These are phyloP conservation scores for Sporisorium graminicola DNA, from an alignment of 1,284 basidiomycete genomes.

Conservation along the genomic window DNA sequence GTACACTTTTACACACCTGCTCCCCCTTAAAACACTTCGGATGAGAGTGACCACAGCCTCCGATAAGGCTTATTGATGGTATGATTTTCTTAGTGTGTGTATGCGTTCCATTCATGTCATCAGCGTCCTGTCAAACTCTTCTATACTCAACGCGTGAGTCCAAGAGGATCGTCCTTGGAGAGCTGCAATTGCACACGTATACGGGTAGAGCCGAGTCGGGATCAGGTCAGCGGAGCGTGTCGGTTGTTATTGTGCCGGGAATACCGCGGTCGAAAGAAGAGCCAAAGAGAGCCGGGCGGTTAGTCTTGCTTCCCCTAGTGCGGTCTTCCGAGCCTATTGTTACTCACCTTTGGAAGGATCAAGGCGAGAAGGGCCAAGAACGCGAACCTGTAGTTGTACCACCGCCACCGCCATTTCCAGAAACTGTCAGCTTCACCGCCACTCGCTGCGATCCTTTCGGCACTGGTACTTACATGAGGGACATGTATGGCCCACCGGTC, in stretches of 20 bases:
- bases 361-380: constrained; percentile 37
- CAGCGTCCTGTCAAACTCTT: too few relatives aligned
- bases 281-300: neutral
- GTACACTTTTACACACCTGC: too few relatives aligned
- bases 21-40: too few relatives aligned
- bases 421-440: neutral
- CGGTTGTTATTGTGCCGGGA: neutral
- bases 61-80: too few relatives aligned
- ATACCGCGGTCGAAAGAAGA: neutral
- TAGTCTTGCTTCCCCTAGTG: neutral
- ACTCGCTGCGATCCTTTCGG: neutral
- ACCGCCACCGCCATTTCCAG: neutral
- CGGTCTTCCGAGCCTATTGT: neutral
- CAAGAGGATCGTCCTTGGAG: constrained; percentile 29
- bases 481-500: constrained; percentile 44
- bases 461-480: constrained; percentile 23
- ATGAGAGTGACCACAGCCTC: too few relatives aligned
- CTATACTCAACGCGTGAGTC: constrained; percentile 14
- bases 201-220: neutral
- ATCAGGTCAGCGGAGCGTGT: neutral
- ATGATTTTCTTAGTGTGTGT: too few relatives aligned
- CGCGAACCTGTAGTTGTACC: constrained; percentile 22
- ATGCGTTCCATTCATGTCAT: neutral
- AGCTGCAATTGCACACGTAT: constrained; percentile 9
- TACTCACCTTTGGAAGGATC: constrained; percentile 44